Conservation (phyloP, 192 early-diverging fungal species). For the Entomortierella lignicola region DNA sequence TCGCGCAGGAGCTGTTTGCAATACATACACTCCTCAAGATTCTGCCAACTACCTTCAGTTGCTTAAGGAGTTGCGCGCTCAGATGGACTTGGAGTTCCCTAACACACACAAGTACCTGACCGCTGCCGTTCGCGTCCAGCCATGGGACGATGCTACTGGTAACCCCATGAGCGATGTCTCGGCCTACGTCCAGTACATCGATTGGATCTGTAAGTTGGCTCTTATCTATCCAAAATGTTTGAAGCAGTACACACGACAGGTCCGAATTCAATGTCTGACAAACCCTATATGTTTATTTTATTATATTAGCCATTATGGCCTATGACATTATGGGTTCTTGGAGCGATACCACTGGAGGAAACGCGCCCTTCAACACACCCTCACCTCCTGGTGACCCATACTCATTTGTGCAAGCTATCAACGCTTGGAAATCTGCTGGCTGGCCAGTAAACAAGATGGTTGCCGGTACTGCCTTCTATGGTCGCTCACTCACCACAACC, state of each 20-base stretch:
- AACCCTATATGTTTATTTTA: too few species aligned
- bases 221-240: too few species aligned
- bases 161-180: conserved; percentile 62
- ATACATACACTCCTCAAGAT: conserved; percentile 62
- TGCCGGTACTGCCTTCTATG: conserved; percentile 71
- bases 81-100: conserved; percentile 54
- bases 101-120: conserved; percentile 65
- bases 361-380: conserved; percentile 57
- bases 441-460: conserved; percentile 70
- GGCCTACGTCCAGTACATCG: conserved; percentile 65
- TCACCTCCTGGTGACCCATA: conserved; percentile 31
- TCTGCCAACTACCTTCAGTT: conserved; percentile 69
- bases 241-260: too few species aligned
- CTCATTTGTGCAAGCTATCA: conserved; percentile 61
- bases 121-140: conserved; percentile 71
- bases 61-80: conserved; percentile 67
- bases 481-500: conserved; percentile 55
- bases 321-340: conserved; percentile 48
- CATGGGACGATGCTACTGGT: conserved; percentile 63
- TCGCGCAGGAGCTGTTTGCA: conserved; percentile 66
- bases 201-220: conserved; percentile 73
- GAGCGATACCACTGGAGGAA: conserved; percentile 48
- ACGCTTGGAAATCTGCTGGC: conserved; percentile 63
- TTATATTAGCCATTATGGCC: conserved; percentile 36
- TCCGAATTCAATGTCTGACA: too few species aligned